Base-by-base conservation (phyloP, 441 rosid species). In the Mallotus repandus region DNA sequence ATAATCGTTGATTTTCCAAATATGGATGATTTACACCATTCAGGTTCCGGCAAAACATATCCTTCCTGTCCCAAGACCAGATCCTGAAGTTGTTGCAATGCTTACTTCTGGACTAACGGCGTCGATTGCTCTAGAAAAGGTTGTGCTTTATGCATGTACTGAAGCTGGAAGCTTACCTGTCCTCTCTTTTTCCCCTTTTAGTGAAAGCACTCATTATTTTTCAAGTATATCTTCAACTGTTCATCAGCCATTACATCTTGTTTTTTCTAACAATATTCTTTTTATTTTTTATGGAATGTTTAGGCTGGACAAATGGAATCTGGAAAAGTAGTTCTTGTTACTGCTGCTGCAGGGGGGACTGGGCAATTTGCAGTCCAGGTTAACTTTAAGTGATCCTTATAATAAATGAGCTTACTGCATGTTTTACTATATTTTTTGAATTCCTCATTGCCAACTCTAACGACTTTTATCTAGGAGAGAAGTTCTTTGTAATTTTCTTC, bases 311-410 rank as follows among this genome's bases (percentile, higher is more conserved):
- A 88, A 81, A 91, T 91, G 93, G 88, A 82, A 81, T 90, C 98
- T 66, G 93, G 91, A 69, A 82, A 90, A 83, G 78, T 77, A 49
- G 97, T 96, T 66, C 96, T 96, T 75, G 98, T 96, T 69, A 96
- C 99, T 77, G 99, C 99, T 74, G 99, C 97, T 76, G 98, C 97
- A 3, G 98, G 99, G 80, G 99, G 99, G 61, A 96, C 99, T 9
- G 99, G 99, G 52, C 99, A 96, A 78, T 96, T 96, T 73, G 98
- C 97, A 43, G 98, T 96, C 66, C 99, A 96, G 99, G 99, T 95
- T 76, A 35, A 59, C 38, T 45, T 70, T 48, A 56, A 69, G 45
- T 77, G n/a, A 38, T 70, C 62, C 62, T 49, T 72, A 58, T 52
- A 52, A 41, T 35, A 29, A 11, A 69, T 59, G 43, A 29, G n/a